A percentile compares a stretch with the other conserved stretches of the same genome.
Conservation (phyloP, 805 yeast species). For the Maudiozyma bulderi region DNA sequence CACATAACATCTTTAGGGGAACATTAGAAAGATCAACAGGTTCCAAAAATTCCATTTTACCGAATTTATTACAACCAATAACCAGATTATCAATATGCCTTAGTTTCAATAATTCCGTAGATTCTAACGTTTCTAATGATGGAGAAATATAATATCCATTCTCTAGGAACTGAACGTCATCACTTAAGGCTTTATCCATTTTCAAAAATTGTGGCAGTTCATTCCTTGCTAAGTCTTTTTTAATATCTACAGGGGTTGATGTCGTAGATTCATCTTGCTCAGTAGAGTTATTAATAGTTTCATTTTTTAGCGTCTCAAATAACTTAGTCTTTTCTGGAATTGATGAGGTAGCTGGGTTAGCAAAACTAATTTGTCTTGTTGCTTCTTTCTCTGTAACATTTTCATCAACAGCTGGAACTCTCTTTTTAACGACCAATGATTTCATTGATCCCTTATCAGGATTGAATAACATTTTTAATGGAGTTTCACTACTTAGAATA, state of each 20-base stretch:
- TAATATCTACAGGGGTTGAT: neutral
- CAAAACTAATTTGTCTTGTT: conserved; percentile 7
- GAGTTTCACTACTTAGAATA: neutral
- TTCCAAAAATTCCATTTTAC: conserved; percentile 61
- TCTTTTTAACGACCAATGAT: conserved; percentile 19
- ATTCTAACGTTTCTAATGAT: conserved; percentile 49
- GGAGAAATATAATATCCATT: conserved; percentile 89
- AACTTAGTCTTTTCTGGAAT: neutral
- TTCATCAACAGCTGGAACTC: conserved; percentile 7
- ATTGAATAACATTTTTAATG: conserved; percentile 17
- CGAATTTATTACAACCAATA: conserved; percentile 68
- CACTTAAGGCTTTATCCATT: conserved; percentile 14
- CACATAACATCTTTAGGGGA: conserved; percentile 54
- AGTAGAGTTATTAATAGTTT: neutral
- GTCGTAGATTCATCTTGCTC: neutral
- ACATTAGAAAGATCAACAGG: conserved; percentile 78
- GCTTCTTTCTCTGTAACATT: neutral
- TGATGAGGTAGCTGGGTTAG: neutral
- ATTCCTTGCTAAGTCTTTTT: neutral
- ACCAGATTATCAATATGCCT: conserved; percentile 53
- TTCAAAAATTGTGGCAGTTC: neutral
- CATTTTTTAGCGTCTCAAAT: neutral
- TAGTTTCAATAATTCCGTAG: conserved; percentile 52
- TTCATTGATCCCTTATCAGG: conserved; percentile 26
- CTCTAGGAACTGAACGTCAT: conserved; percentile 42